Conservation (phyloP, 78 protist species). For the Emiliania huxleyi region DNA sequence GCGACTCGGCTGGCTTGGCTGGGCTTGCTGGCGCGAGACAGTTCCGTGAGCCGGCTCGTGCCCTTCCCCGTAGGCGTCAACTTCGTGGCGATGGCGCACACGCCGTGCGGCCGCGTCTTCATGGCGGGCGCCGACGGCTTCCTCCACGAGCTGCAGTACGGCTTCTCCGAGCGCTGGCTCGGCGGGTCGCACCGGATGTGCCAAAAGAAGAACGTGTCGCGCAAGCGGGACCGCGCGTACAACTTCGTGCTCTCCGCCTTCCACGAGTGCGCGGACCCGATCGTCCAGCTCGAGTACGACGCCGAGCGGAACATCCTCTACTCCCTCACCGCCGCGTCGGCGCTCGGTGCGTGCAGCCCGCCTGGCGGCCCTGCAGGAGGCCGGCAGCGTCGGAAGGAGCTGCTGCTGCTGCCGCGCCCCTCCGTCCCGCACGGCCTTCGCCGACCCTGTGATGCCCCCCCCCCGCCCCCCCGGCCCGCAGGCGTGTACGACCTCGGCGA, state of each 20-base stretch:
- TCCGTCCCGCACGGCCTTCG: background rate
- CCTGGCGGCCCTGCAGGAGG: background rate
- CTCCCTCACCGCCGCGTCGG: constrained; percentile 15
- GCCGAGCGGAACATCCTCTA: background rate
- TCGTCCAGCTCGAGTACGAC: constrained; percentile 10
- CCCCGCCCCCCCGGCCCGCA: too few species aligned
- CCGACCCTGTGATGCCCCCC: background rate
- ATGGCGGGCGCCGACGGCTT: constrained; percentile 41
- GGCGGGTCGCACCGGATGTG: too few species aligned
- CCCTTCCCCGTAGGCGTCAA: too few species aligned
- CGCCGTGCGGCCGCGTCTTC: constrained; percentile 2
- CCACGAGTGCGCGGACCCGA: background rate
- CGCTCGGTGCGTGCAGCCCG: background rate
- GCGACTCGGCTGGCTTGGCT: too few species aligned
- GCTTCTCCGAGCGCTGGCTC: background rate
- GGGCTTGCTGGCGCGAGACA: too few species aligned
- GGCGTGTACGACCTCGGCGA: background rate
- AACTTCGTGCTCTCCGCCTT: background rate
- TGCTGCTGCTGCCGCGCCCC: background rate
- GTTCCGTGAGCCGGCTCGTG: too few species aligned
- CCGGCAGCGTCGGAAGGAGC: too few species aligned
- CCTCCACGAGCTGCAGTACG: constrained; percentile 28
- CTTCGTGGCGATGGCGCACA: background rate
- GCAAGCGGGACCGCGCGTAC: background rate
- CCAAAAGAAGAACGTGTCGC: background rate